phyloP scores from a whole-genome alignment of 192 early-diverging fungal genomes.

The Coemansia nantahalensis region DNA sequence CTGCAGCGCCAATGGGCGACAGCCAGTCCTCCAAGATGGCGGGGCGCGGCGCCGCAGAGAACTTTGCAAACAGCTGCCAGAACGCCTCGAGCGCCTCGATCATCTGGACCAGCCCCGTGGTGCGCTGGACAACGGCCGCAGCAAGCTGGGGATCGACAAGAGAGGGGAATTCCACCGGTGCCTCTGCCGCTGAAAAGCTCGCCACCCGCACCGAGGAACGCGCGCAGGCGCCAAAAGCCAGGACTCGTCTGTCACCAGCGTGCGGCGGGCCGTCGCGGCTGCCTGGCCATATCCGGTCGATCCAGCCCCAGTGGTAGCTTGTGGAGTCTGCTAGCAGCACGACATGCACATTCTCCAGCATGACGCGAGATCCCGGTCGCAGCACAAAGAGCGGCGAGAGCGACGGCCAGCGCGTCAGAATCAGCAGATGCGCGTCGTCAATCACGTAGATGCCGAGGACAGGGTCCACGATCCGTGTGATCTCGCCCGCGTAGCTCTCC shows the following conservation, averaged over 20 bases:
- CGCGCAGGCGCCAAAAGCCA: conserved; percentile 42
- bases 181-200: conserved; percentile 6
- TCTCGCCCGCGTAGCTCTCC: conserved; percentile 41
- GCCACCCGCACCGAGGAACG: conserved; percentile 26
- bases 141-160: conserved; percentile 4
- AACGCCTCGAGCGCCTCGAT: conserved; percentile 31
- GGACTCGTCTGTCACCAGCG: conserved; percentile 1
- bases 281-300: conserved; percentile 9
- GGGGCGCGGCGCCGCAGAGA: conserved; percentile 10
- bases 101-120: conserved; percentile 27
- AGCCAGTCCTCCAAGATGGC: background rate
- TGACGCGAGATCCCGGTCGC: conserved; percentile 34
- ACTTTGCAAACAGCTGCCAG: conserved; percentile 33
- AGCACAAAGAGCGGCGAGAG: conserved; percentile 22
- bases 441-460: conserved; percentile 37
- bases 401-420: conserved; percentile 36
- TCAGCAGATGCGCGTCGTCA: conserved; percentile 27
- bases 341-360: conserved; percentile 36
- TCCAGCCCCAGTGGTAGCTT: conserved; percentile 38
- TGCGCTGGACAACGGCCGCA: conserved; percentile 1
- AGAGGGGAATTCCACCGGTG: conserved; percentile 3
- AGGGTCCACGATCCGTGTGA: conserved; percentile 30
- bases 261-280: background rate
- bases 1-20: background rate
- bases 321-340: conserved; percentile 23